A percentile compares a stretch with the other conserved stretches of the same genome.
Conservation (phyloP, 495 filamentous ascomycete species). For the Pseudoneurospora amorphoporcata region DNA sequence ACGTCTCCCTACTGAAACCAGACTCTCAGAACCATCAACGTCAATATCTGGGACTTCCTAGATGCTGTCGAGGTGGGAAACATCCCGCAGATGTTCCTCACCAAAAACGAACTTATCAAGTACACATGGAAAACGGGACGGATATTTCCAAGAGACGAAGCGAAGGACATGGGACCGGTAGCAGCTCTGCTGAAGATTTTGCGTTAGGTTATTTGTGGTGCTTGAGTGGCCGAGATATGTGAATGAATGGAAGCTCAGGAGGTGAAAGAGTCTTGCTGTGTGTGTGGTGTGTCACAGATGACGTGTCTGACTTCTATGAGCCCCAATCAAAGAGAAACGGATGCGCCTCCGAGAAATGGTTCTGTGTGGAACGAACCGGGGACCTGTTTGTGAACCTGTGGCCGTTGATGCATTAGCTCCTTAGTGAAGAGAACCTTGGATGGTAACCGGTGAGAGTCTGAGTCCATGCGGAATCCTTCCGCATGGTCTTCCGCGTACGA, state of each 20-base stretch:
- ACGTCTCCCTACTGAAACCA: neutral
- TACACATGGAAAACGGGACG: conserved; percentile 13
- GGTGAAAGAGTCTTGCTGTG: neutral
- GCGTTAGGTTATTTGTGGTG: neutral
- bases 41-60: conserved; percentile 33
- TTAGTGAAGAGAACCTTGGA: neutral
- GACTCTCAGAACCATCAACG: conserved; percentile 19
- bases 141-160: conserved; percentile 12
- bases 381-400: neutral
- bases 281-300: neutral
- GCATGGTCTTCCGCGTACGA: neutral
- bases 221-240: neutral
- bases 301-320: neutral
- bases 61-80: conserved; percentile 10
- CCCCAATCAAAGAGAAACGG: neutral
- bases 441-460: neutral
- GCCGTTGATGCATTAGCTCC: neutral
- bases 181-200: conserved; percentile 7
- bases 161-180: conserved; percentile 23
- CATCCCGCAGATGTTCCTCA: conserved; percentile 9
- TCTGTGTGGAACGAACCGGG: neutral
- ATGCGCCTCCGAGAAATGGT: neutral
- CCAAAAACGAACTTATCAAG: conserved; percentile 5
- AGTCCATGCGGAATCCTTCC: neutral
- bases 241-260: neutral